These are phyloP conservation scores for Sungouiozyma intestinalis DNA, from an alignment of 805 yeast species.

Conservation along the genomic window DNA sequence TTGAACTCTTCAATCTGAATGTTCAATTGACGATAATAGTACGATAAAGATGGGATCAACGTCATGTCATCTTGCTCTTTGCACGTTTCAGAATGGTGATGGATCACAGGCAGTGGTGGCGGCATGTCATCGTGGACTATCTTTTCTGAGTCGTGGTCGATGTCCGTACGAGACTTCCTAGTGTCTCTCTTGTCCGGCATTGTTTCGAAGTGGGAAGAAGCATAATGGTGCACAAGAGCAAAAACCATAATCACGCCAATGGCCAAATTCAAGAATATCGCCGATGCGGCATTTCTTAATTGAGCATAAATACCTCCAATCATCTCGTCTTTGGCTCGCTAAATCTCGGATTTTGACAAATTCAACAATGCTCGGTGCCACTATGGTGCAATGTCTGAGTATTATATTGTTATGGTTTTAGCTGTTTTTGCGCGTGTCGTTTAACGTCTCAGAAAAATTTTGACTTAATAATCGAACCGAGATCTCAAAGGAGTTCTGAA, in stretches of 20 bases:
- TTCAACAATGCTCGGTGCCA: background rate
- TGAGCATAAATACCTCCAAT: background rate
- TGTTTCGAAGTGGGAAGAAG: background rate
- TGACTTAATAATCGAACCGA: background rate
- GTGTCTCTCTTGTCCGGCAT: background rate
- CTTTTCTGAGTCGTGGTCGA: background rate
- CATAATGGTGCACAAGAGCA: slow-evolving; percentile 1
- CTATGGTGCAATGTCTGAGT: background rate
- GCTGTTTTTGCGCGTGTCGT: background rate
- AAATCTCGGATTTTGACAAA: background rate
- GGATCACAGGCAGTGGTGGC: slow-evolving; percentile 3
- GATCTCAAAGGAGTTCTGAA: too few relatives aligned
- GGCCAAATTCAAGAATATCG: slow-evolving; percentile 1
- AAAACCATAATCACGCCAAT: slow-evolving; percentile 4
- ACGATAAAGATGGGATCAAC: slow-evolving; percentile 47
- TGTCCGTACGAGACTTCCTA: background rate
- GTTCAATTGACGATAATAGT: slow-evolving; percentile 56
- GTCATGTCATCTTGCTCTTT: background rate
- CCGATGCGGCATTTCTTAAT: background rate
- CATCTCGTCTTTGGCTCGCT: background rate
- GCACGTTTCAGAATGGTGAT: background rate
- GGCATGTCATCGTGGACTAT: slow-evolving; percentile 5
- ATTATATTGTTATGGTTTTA: background rate
- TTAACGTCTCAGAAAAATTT: background rate
- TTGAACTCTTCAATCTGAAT: slow-evolving; percentile 48